Base-by-base conservation (phyloP, 345 rosid genomes). In the Carallia pectinifolia region DNA sequence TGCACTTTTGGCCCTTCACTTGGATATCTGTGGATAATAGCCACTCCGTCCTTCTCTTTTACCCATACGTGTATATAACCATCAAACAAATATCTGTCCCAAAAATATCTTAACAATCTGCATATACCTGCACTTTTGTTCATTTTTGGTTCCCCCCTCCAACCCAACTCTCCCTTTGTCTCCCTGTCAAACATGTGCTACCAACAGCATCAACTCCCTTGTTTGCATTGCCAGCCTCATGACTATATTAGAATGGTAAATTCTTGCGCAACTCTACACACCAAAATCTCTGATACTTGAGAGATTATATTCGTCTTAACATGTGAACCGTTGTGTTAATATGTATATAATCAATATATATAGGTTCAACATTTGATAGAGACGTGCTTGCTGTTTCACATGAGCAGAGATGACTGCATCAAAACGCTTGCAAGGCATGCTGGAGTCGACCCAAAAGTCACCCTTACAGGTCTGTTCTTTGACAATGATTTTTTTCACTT, bases 331-430 rank as follows among this genome's bases (percentile, higher is more conserved):
- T 12, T 44, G 50, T 61, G 59, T 66, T 36, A 30, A 17, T 29
- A 13, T 15, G 30, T 36, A 18, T 53, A 3, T 48, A 13, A 23
- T 23, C 23, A 23, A 23, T 23, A 23, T 23, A 12, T 59, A 34
- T 50, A 86, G 87, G 89, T 86, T 76, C 89, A 86, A 37, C 76
- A 81, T 48, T 70, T 81, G 89, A 86, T 81, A 58, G 87, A 83
- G 83, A 80, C 81, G 71, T 86, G 89, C 75, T 60, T 83, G 61
- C 64, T 82, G 31, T 74, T 83, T 59, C 81, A 72, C 38, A 83
- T 83, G 87, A 76, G 66, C 55, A 79, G 82, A 70, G 85, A 86
- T 37, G 87, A 81, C 19, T 83, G 84, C 66, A 69, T 78, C 65
- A 63, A 62, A 27, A 80, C 84, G 7, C 81, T 86, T 2, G 77